Evolutionary conservation across 768 basidiomycete species (phyloP).

Genomic region (Lentinula aciculospora): DNA sequence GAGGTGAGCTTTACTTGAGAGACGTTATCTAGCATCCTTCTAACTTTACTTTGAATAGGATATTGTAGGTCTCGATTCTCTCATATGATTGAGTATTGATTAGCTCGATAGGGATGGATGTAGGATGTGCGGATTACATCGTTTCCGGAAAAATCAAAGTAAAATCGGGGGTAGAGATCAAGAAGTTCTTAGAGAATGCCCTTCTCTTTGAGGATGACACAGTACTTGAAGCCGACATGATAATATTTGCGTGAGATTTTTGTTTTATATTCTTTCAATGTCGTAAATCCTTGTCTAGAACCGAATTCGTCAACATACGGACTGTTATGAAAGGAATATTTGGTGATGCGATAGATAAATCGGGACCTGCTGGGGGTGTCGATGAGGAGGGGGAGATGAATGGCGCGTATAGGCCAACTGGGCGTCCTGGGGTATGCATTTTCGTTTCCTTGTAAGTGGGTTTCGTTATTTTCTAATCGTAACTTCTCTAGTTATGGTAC

Average conservation of each 20-base stretch:
- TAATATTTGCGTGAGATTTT: constrained; percentile 36
- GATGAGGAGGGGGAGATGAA: constrained; percentile 24
- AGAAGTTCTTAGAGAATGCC: constrained; percentile 24
- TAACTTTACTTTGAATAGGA: not conserved
- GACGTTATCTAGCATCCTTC: not conserved
- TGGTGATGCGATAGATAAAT: constrained; percentile 19
- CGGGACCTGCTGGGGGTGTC: constrained; percentile 19
- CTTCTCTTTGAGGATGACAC: constrained; percentile 33
- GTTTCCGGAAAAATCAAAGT: constrained; percentile 51
- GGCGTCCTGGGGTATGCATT: constrained; percentile 22
- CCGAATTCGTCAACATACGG: constrained; percentile 21
- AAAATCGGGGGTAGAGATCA: constrained; percentile 46
- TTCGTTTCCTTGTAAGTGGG: not conserved
- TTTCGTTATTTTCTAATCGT: not conserved
- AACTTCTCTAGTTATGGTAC: constrained; percentile 23
- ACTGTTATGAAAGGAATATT: constrained; percentile 17
- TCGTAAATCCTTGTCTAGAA: constrained; percentile 11
- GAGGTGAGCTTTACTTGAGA: constrained; percentile 20
- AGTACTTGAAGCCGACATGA: constrained; percentile 33
- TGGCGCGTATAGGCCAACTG: constrained; percentile 23
- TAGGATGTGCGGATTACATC: constrained; percentile 47
- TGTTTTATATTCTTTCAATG: no score
- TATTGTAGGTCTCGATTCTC: constrained; percentile 10
- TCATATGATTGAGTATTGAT: no score
- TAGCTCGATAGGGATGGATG: constrained; percentile 36